Conservation (phyloP, 2,329 filamentous ascomycete species). For the Monosporascus sp. region DNA sequence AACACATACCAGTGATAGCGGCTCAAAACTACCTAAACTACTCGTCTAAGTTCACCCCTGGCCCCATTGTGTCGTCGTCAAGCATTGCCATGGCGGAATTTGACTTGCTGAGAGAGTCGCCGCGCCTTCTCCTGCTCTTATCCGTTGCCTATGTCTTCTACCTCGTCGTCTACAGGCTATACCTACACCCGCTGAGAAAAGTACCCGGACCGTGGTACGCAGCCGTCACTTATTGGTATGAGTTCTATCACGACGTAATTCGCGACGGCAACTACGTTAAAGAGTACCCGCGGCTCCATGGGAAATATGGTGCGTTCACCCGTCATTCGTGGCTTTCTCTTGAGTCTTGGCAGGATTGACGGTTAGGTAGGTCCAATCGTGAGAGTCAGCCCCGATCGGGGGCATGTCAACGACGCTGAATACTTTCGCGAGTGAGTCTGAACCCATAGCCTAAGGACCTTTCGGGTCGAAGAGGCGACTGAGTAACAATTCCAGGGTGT, state of each 20-base stretch:
- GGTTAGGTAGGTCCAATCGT: neutral
- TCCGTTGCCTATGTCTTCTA: neutral
- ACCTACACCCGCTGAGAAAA: neutral
- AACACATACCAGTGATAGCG: too few species aligned
- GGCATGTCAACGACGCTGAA: neutral
- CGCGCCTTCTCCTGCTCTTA: neutral
- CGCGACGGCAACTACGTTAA: neutral
- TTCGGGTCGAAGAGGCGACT: neutral
- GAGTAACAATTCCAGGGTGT: conserved; percentile 1
- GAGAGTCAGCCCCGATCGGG: neutral
- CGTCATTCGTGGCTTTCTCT: neutral
- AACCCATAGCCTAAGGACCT: neutral
- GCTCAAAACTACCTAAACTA: too few species aligned
- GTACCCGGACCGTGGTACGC: neutral
- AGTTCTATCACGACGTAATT: neutral
- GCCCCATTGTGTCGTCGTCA: neutral
- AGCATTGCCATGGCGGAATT: neutral
- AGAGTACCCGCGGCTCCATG: neutral
- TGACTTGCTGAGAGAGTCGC: neutral
- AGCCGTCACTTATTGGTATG: neutral
- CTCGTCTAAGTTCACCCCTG: too few species aligned
- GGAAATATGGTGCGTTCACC: neutral
- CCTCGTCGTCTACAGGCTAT: neutral
- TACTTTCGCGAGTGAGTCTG: neutral
- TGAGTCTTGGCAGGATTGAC: neutral